These are phyloP conservation scores for Eremothecium coryli DNA, from an alignment of 1,139 yeast genomes.

Conservation along the genomic window DNA sequence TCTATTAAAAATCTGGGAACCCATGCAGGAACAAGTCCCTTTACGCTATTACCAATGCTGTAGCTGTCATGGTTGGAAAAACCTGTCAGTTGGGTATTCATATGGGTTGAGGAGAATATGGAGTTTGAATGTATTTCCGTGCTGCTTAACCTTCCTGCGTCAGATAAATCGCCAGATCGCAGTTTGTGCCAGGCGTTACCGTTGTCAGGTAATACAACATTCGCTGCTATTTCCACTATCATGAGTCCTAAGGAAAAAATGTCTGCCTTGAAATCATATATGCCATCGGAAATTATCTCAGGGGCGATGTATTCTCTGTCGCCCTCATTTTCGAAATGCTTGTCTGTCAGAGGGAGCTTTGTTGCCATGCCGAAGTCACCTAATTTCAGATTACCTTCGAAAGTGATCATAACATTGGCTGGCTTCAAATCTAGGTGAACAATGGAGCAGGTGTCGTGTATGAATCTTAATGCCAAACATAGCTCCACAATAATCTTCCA, in stretches of 20 bases:
- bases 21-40: conserved; percentile 49
- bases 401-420: conserved; percentile 85
- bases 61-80: conserved; percentile 12
- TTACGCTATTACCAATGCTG: conserved; percentile 2
- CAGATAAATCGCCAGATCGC: conserved; percentile 90
- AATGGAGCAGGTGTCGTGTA: conserved; percentile 64
- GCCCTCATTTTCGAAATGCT: conserved; percentile 80
- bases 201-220: conserved; percentile 88
- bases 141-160: conserved; percentile 81
- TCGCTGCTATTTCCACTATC: conserved; percentile 92
- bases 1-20: conserved; percentile 78
- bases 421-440: conserved; percentile 89
- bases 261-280: conserved; percentile 88
- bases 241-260: conserved; percentile 86
- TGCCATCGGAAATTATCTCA: conserved; percentile 73
- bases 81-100: conserved; percentile 21
- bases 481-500: conserved; percentile 92
- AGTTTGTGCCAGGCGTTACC: conserved; percentile 96
- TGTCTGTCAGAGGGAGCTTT: conserved; percentile 37
- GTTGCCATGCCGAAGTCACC: conserved; percentile 69
- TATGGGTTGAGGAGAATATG: conserved; percentile 22
- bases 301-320: conserved; percentile 98
- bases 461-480: conserved; percentile 65
- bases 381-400: conserved; percentile 73
- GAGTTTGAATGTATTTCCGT: conserved; percentile 41